Evolutionary conservation across 169 alveolate genomes (phyloP).

Genomic region (Babesia sp.): DNA sequence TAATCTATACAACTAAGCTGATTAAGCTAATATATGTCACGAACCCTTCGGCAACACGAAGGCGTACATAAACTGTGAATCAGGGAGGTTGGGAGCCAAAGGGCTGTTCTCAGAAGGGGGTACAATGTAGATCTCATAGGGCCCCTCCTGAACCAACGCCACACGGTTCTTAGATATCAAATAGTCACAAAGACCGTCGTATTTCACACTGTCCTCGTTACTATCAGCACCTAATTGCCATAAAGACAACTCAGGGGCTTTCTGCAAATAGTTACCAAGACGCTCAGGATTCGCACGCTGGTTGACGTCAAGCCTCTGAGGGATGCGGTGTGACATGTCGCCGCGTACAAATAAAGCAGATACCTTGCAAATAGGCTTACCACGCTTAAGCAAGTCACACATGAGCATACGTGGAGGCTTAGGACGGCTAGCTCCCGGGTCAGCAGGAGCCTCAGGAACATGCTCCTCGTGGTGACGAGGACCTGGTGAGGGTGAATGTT

Average conservation of each 20-base stretch:
- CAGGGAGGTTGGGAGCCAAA: slow-evolving; percentile 65
- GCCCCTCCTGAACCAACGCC: slow-evolving; percentile 71
- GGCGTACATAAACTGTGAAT: slow-evolving; percentile 75
- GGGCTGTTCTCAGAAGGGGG: slow-evolving; percentile 69
- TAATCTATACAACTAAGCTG: neutral
- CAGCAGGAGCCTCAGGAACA: neutral
- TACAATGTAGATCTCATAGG: slow-evolving; percentile 70
- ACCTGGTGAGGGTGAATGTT: neutral
- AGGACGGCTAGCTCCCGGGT: neutral
- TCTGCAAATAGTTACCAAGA: slow-evolving; percentile 43
- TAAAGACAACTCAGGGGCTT: slow-evolving; percentile 59
- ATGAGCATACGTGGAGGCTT: slow-evolving; percentile 15
- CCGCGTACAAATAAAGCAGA: slow-evolving; percentile 68
- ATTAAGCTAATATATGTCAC: neutral
- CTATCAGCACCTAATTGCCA: slow-evolving; percentile 78
- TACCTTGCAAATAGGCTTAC: slow-evolving; percentile 72
- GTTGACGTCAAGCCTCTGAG: slow-evolving; percentile 64
- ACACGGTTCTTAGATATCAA: slow-evolving; percentile 69
- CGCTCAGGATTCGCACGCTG: slow-evolving; percentile 72
- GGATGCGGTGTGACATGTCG: slow-evolving; percentile 51
- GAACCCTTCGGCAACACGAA: slow-evolving; percentile 58
- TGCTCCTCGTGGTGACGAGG: neutral
- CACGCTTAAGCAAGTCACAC: slow-evolving; percentile 69
- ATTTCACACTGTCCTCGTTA: slow-evolving; percentile 65
- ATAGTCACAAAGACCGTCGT: slow-evolving; percentile 74